phyloP scores from a whole-genome alignment of 2,329 filamentous ascomycete genomes.

The Thelonectria blattea region DNA sequence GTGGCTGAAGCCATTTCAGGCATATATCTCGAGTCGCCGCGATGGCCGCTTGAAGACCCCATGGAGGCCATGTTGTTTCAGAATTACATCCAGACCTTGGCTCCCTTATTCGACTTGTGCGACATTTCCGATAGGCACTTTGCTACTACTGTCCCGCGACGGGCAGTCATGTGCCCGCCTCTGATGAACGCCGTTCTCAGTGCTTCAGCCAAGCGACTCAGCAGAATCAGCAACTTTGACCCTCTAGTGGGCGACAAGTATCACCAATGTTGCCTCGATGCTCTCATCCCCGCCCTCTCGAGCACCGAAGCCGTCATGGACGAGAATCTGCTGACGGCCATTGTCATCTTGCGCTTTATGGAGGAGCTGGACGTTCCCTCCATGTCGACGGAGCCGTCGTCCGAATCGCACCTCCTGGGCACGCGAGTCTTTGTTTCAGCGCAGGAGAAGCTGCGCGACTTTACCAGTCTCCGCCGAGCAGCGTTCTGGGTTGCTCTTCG shows the following conservation, averaged over 20 bases:
- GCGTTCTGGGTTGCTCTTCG: constrained; percentile 40
- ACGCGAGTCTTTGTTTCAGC: constrained; percentile 39
- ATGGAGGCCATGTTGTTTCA: constrained; percentile 40
- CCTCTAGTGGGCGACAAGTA: constrained; percentile 35
- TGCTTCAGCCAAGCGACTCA: constrained; percentile 37
- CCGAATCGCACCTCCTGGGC: constrained; percentile 39
- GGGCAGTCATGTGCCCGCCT: constrained; percentile 37
- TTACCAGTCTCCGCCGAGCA: constrained; percentile 38
- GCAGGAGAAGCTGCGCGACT: constrained; percentile 36
- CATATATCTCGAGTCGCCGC: constrained; percentile 31
- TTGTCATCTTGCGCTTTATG: constrained; percentile 40
- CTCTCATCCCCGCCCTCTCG: constrained; percentile 37
- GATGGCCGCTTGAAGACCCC: constrained; percentile 33
- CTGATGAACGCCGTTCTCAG: constrained; percentile 39
- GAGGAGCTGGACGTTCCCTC: constrained; percentile 38
- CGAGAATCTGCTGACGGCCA: constrained; percentile 39
- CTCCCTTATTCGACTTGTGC: constrained; percentile 39
- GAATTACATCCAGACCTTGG: constrained; percentile 36
- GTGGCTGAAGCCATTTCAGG: constrained; percentile 31
- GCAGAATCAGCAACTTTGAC: constrained; percentile 32
- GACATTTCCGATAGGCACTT: constrained; percentile 37
- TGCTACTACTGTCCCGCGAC: constrained; percentile 37
- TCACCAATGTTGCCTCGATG: constrained; percentile 38
- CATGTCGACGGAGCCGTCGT: constrained; percentile 18
- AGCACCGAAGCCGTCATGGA: constrained; percentile 37